Percentiles rank a stretch among this genome's conserved stretches.
Conservation (phyloP, 2,329 filamentous ascomycete genomes). For the Ceratocystis colombiana region DNA sequence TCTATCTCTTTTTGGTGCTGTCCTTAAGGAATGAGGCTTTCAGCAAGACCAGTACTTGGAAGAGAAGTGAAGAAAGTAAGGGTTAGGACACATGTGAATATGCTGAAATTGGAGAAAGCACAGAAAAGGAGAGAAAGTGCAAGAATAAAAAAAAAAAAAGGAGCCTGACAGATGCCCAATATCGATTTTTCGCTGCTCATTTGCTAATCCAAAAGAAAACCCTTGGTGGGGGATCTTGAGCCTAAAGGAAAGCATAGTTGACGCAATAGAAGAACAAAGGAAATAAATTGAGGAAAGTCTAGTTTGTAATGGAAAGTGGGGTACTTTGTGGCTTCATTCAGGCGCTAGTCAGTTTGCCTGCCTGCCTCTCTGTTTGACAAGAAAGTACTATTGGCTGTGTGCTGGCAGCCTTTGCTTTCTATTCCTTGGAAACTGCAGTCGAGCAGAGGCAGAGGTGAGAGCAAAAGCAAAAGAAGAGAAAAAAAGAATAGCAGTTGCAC, state of each 20-base stretch:
- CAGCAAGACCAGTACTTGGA: not conserved
- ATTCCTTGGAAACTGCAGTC: not conserved
- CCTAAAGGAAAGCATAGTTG: not conserved
- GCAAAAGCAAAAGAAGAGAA: too few species aligned
- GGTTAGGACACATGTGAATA: not conserved
- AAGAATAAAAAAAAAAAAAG: not conserved
- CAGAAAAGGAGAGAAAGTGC: not conserved
- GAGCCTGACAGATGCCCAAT: not conserved
- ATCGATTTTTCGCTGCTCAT: not conserved
- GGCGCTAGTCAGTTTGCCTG: not conserved
- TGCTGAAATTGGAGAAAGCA: not conserved
- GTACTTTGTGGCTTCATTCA: constrained; percentile 9
- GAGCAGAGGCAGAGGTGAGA: not conserved
- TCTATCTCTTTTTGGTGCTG: not conserved
- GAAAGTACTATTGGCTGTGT: not conserved
- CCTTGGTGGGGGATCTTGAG: not conserved
- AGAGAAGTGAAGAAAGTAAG: not conserved
- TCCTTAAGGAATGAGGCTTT: not conserved
- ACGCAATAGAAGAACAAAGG: constrained; percentile 14
- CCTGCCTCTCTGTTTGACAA: not conserved
- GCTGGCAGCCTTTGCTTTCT: not conserved
- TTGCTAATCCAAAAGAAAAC: not conserved
- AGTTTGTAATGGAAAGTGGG: not conserved
- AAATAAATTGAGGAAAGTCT: not conserved
- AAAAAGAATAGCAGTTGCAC: not conserved